Evolutionary conservation across 345 rosid species (phyloP), one percentile per base, ranked within the genome.

Genomic region (Linum lewisii): DNA sequence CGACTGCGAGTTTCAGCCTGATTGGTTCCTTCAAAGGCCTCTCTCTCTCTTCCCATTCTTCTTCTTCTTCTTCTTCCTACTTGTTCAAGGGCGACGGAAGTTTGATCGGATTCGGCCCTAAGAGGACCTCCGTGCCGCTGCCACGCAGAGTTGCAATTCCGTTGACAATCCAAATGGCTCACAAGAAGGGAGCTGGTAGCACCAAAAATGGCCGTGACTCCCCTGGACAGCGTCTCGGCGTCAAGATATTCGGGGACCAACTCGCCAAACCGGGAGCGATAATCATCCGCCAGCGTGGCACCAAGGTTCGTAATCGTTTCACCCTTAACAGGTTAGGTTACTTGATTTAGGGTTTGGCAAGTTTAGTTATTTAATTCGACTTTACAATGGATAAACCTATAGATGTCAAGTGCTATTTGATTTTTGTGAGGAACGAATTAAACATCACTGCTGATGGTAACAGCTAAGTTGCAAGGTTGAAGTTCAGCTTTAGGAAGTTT

Each of bases 191-290:
- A 61, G 96, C 96, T 14, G 98, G 98, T 9, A 92, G 98, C 56
- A 92, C 98, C n/a, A 92, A 92, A 81, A 92, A 92, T 60, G 98
- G 98, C 66, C 98, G 98, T 61, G 98, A 92, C 67, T 92, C 98
- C 36, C 72, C 23, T 13, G 98, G 97, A 6, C 79, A 91, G 36
- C 75, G 97, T 45, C 97, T 92, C 29, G 97, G 97, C 24, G 98
- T 92, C 68, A 92, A 92, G 78, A 86, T 92, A 55, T 92, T 22
- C 62, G 97, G 97, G 44, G 90, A 92, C 70, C 98, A 92, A 68
- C 78, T 64, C 8, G 98, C 98, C 36, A 88, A 92, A 74, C 91
- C 94, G 11, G 98, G 98, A 22, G 81, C 98, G 16, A 88, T 92
- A 54, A 92, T 92, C 56, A 82, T 92, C 13, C 85, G 97, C 57